Evolutionary conservation across 2,329 filamentous ascomycete genomes (phyloP).

Genomic region (Ascochyta clinopodiicola): DNA sequence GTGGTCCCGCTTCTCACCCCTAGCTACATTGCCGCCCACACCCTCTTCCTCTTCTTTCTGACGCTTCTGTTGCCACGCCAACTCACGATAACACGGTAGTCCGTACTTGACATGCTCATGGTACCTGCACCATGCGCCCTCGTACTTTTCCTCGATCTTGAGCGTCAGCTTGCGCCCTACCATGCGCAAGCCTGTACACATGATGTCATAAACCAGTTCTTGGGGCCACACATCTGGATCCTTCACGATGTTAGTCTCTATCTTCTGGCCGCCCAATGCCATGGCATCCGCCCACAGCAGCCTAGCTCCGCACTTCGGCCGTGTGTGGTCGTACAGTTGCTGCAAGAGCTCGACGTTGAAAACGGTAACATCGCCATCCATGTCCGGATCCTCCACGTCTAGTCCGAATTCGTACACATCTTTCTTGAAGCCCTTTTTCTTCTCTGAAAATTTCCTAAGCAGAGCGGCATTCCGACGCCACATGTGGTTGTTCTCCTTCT

Average conservation of each 20-base stretch:
- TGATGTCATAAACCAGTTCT: conserved; percentile 33
- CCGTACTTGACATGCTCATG: conserved; percentile 37
- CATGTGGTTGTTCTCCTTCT: not conserved
- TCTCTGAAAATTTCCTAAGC: not conserved
- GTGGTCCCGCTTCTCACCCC: not conserved
- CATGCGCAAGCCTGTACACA: conserved; percentile 35
- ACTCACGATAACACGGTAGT: conserved; percentile 30
- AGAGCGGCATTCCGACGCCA: conserved; percentile 30
- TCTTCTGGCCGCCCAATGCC: conserved; percentile 29
- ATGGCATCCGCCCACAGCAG: conserved; percentile 44
- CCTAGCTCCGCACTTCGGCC: conserved; percentile 28
- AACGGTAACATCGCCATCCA: conserved; percentile 18
- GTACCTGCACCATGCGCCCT: conserved; percentile 43
- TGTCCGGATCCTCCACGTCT: conserved; percentile 16
- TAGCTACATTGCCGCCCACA: not conserved
- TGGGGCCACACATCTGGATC: not conserved
- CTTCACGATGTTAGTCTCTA: conserved; percentile 11
- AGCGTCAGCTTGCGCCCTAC: conserved; percentile 34
- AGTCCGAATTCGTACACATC: conserved; percentile 17
- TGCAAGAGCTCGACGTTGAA: conserved; percentile 24
- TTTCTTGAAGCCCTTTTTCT: conserved; percentile 10
- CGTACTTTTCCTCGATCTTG: conserved; percentile 37
- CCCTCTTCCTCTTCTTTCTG: not conserved
- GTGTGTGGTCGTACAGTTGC: conserved; percentile 32
- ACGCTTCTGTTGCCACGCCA: conserved; percentile 1